phyloP scores from a whole-genome alignment of 768 basidiomycete species.

The Boletus pseudopeckii region DNA sequence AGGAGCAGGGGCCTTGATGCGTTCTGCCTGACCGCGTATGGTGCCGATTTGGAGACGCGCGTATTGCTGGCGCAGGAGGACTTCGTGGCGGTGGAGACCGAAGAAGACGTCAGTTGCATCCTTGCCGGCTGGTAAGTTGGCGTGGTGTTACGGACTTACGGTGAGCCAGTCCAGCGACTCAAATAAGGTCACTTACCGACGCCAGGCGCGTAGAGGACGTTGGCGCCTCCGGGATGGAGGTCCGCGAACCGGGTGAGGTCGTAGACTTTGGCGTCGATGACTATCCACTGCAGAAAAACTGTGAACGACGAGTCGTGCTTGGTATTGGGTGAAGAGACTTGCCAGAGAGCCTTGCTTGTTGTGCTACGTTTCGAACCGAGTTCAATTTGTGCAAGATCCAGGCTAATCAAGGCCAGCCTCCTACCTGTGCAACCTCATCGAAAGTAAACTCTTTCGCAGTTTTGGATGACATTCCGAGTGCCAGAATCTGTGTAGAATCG shows the following conservation, averaged over 20 bases:
- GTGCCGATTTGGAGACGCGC: slow-evolving; percentile 65
- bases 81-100: slow-evolving; percentile 79
- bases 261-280: slow-evolving; percentile 79
- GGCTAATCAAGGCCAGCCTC: slow-evolving; percentile 16
- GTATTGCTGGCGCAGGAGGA: slow-evolving; percentile 72
- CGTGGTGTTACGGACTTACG: neutral
- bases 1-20: slow-evolving; percentile 49
- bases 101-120: slow-evolving; percentile 82
- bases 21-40: slow-evolving; percentile 53
- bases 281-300: slow-evolving; percentile 57
- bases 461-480: slow-evolving; percentile 19
- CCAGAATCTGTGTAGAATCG: neutral
- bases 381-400: neutral
- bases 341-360: slow-evolving; percentile 83
- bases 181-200: slow-evolving; percentile 49
- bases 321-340: slow-evolving; percentile 20
- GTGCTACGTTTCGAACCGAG: slow-evolving; percentile 50
- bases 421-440: slow-evolving; percentile 68
- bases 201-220: slow-evolving; percentile 61
- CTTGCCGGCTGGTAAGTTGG: slow-evolving; percentile 48
- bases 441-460: slow-evolving; percentile 38
- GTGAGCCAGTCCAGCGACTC: neutral
- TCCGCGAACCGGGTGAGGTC: slow-evolving; percentile 77
- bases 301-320: neutral
- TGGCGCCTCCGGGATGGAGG: slow-evolving; percentile 81